These are phyloP conservation scores for Plasmodium blacklocki DNA, from an alignment of 169 alveolate genomes.

Conservation along the genomic window DNA sequence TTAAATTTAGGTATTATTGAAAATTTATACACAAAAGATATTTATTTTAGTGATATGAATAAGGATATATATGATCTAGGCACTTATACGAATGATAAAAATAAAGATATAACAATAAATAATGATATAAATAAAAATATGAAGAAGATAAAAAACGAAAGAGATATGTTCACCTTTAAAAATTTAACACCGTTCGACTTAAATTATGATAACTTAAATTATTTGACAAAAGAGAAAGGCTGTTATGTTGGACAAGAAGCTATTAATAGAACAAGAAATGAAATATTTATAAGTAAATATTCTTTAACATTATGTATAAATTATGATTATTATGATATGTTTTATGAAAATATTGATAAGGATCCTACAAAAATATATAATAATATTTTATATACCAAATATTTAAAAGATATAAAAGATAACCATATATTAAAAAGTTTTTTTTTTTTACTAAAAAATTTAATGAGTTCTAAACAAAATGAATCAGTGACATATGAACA, in stretches of 20 bases:
- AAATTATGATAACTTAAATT: slow-evolving; percentile 76
- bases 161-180: slow-evolving; percentile 33
- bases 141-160: background rate
- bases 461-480: background rate
- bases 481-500: slow-evolving; percentile 22
- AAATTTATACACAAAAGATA: slow-evolving; percentile 27
- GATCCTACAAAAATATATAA: slow-evolving; percentile 4
- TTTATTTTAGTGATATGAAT: slow-evolving; percentile 6
- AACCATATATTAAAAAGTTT: slow-evolving; percentile 32
- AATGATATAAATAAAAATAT: background rate
- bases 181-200: slow-evolving; percentile 81
- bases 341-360: background rate
- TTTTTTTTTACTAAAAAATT: slow-evolving; percentile 61
- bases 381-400: slow-evolving; percentile 24
- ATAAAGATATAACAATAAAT: background rate
- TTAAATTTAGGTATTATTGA: slow-evolving; percentile 64
- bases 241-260: slow-evolving; percentile 87
- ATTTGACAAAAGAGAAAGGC: slow-evolving; percentile 81
- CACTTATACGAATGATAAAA: background rate
- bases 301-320: slow-evolving; percentile 66
- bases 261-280: slow-evolving; percentile 80
- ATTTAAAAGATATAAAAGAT: slow-evolving; percentile 31
- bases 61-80: too few species aligned
- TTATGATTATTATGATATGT: slow-evolving; percentile 57
- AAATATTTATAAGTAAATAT: slow-evolving; percentile 80